Base-by-base conservation (phyloP, 345 rosid species). In the Leavenworthia alabamica region DNA sequence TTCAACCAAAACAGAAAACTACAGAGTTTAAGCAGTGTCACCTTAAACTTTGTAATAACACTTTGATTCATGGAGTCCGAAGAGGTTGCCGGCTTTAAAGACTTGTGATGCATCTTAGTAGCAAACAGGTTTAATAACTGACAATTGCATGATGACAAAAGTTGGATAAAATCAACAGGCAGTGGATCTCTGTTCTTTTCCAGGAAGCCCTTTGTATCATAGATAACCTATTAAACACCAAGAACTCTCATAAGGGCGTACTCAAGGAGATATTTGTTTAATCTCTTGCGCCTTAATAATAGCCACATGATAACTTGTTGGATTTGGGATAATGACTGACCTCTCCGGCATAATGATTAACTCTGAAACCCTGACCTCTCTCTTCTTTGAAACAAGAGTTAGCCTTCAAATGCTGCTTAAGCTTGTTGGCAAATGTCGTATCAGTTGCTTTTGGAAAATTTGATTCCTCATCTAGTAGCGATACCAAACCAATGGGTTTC, bases 271-370 rank as follows among this genome's bases (percentile, higher is more conserved):
- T 13, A 16, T 29, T 43, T 29, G 19, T 43, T 43, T 32, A 39
- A 23, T 56, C 4, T 39, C n/a, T 39, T 24, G 47, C 9, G 40
- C 24, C 62, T 56, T 10, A 4, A 20, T 12, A 24, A 10, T 4
- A 64, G 13, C 33, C 23, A 23, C 33, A 43, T 68, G 24, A 23
- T 0, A 28, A 27, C 2, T 31, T 43, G 10, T 24, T 43, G n/a
- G 27, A 23, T 26, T 31, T 2, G 6, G 5, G 27, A 7, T 6
- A 69, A n/a, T 23, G 35, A 70, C 84, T 75, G 12, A 91, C 96
- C 88, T 91, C 95, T 73, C 90, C 96, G 15, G 96, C 96, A 75
- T 82, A 88, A 79, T 91, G 98, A 4, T 48, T 70, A 60, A 91
- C 62, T 32, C 83, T 49, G 64, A 91, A 91, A 52, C 86, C 86